These are phyloP conservation scores for Entomophthora muscae DNA, from an alignment of 371 early-diverging fungal genomes.

Conservation along the genomic window DNA sequence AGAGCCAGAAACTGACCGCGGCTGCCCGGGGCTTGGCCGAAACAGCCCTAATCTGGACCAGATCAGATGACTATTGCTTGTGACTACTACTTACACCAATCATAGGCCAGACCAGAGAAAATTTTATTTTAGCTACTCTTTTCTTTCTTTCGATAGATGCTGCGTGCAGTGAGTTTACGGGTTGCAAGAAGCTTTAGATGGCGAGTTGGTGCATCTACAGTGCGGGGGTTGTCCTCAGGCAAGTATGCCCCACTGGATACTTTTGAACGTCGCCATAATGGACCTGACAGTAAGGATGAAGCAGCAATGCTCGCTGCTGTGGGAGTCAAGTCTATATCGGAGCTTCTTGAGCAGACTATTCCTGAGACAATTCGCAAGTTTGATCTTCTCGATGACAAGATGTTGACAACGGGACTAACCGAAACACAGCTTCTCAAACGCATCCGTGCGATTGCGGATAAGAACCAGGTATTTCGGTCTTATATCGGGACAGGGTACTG, in stretches of 20 bases:
- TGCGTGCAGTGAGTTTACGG: too few species aligned
- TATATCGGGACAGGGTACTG: slow-evolving; percentile 95
- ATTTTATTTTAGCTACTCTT: too few species aligned
- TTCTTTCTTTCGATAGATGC: too few species aligned
- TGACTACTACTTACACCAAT: too few species aligned
- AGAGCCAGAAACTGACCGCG: too few species aligned
- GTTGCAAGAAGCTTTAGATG: too few species aligned
- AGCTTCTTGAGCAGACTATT: slow-evolving; percentile 61
- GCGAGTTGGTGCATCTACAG: too few species aligned
- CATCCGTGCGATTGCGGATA: slow-evolving; percentile 58
- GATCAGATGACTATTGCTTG: too few species aligned
- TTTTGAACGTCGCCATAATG: slow-evolving; percentile 78
- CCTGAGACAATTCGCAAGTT: slow-evolving; percentile 67
- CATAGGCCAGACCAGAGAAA: too few species aligned
- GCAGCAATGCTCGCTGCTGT: slow-evolving; percentile 60
- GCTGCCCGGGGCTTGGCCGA: too few species aligned
- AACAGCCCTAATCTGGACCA: too few species aligned
- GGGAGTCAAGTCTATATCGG: slow-evolving; percentile 57
- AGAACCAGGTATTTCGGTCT: slow-evolving; percentile 76
- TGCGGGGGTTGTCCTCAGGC: neutral
- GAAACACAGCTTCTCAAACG: slow-evolving; percentile 70
- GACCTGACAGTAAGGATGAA: slow-evolving; percentile 53
- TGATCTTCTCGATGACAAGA: slow-evolving; percentile 24
- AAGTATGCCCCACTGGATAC: slow-evolving; percentile 33
- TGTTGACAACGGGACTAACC: slow-evolving; percentile 26